Evolutionary conservation across 768 basidiomycete genomes (phyloP).

Genomic region (Strobilomyces dryophilus): DNA sequence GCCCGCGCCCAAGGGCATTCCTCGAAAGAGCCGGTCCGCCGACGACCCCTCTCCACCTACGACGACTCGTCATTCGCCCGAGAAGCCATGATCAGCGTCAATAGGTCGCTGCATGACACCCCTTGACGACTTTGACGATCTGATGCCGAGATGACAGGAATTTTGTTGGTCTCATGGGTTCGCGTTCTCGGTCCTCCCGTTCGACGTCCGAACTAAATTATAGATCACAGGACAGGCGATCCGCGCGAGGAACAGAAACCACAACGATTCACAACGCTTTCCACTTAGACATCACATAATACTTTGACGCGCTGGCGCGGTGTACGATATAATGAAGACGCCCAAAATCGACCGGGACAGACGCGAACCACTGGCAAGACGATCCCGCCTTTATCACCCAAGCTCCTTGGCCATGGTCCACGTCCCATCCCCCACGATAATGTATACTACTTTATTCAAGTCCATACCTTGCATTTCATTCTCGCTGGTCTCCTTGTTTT

Average conservation of each 20-base stretch:
- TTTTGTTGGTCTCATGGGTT: slow-evolving; percentile 8
- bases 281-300: not conserved
- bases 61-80: not conserved
- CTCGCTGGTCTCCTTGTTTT: slow-evolving; percentile 2
- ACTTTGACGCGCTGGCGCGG: slow-evolving; percentile 11
- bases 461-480: not conserved
- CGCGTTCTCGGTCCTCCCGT: not conserved
- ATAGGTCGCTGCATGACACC: not conserved
- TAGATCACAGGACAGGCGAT: slow-evolving; percentile 5
- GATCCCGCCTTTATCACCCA: not conserved
- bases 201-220: not conserved
- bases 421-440: not conserved
- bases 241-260: not conserved
- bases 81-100: not conserved
- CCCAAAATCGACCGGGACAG: not conserved
- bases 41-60: not conserved
- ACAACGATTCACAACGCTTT: not conserved
- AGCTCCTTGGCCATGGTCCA: not conserved
- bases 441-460: not conserved
- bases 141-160: not conserved
- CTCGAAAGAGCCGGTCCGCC: slow-evolving; percentile 11
- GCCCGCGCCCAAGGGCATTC: not conserved
- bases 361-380: not conserved
- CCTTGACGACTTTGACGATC: not conserved
- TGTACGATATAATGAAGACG: slow-evolving; percentile 22